phyloP scores from a whole-genome alignment of 768 basidiomycete species.

The Neoboletus subvelutipes region DNA sequence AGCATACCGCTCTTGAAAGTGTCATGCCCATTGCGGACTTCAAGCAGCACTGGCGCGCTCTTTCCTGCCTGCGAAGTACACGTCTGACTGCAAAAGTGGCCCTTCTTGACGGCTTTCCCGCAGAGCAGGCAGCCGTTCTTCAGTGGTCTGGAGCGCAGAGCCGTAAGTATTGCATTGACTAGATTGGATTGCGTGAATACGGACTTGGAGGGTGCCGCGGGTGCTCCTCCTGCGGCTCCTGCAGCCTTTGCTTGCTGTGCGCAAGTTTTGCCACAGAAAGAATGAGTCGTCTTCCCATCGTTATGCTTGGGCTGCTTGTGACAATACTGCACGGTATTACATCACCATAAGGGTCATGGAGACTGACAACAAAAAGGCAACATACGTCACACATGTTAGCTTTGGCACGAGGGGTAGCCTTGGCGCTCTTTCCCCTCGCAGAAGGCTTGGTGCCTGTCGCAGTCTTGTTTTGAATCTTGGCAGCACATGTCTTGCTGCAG shows the following conservation, averaged over 20 bases:
- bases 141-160: constrained; percentile 31
- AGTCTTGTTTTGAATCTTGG: constrained; percentile 40
- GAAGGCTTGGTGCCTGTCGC: constrained; percentile 27
- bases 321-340: constrained; percentile 45
- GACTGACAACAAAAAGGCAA: constrained; percentile 13
- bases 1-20: constrained; percentile 65
- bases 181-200: constrained; percentile 22
- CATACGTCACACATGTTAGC: constrained; percentile 53
- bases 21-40: constrained; percentile 56
- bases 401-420: constrained; percentile 24
- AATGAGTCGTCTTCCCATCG: constrained; percentile 57
- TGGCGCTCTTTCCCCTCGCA: constrained; percentile 25
- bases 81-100: constrained; percentile 59
- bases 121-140: constrained; percentile 60
- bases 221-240: constrained; percentile 24
- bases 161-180: constrained; percentile 33
- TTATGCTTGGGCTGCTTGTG: constrained; percentile 57
- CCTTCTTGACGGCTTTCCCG: constrained; percentile 55
- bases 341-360: constrained; percentile 2
- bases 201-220: constrained; percentile 31
- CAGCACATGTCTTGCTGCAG: constrained; percentile 58
- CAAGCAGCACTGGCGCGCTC: constrained; percentile 55
- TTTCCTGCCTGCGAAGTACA: constrained; percentile 56
- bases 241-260: constrained; percentile 45
- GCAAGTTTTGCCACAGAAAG: constrained; percentile 64